Base-by-base conservation (phyloP, 768 basidiomycete species). In the Lanmaoa rubissima region DNA sequence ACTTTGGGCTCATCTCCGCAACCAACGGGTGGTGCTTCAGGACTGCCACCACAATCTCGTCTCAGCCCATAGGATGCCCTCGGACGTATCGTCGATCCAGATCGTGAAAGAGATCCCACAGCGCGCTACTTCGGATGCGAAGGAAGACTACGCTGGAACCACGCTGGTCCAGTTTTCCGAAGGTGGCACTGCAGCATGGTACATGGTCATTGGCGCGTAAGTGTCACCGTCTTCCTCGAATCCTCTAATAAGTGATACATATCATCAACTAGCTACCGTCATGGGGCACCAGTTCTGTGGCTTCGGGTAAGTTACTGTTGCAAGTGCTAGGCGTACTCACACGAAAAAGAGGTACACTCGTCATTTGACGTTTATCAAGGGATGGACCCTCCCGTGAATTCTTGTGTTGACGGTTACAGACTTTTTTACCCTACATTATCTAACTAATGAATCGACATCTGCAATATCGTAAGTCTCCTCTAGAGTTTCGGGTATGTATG, bases 211-310 rank as follows among this genome's bases (percentile, higher is more conserved):
- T 24, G 69, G 71, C 16, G 58, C 52, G 69, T 69, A 43, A 59
- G 63, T 39, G 28, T 39, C 10, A 5, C 21, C 19, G 6, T 34
- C 21, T 32, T 13, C 17, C 42, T 39, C 9, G 19, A 12, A 24
- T 13, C 13, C 16, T 38, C 24, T n/a, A 36, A 31, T n/a, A 36
- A 31, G 38, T 14, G 36, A 44, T 31, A 24, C 1, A 0, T 11
- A 38, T 28, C 3, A 39, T 10, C 26, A 28, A 28, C 28, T 28
- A 26, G 16, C 8, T 24, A 24, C 3, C 21, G 24, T 43, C 7
- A 48, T 43, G 75, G 75, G 11, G 63, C 63, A 10, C 53, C 69
- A 69, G 49, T 66, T 70, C 53, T 72, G 73, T 40, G 67, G 70
- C 26, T 74, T 70, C 38, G 76, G 74, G 69, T 70, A 39, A 28